Conservation (phyloP, 2,329 filamentous ascomycete species). For the Aureobasidium sp. region DNA sequence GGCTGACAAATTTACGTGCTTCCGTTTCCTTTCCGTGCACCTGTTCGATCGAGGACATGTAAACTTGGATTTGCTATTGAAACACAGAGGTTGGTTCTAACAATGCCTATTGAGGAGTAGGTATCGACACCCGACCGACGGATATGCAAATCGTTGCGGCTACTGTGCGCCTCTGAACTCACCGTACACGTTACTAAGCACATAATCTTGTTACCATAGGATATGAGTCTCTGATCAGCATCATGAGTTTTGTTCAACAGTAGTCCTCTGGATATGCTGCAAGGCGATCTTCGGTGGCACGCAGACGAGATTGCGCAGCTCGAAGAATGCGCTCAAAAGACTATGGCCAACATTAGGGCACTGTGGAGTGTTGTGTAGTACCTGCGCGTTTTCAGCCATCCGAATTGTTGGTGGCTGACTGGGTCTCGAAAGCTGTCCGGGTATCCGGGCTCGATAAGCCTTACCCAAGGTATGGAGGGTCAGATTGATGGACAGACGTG, state of each 20-base stretch:
- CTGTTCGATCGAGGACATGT: no score
- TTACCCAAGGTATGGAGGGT: neutral
- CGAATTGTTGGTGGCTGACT: neutral
- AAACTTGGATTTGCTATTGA: neutral
- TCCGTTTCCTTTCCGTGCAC: neutral
- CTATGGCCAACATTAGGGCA: neutral
- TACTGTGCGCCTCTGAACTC: neutral
- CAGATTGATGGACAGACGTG: neutral
- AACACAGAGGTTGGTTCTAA: neutral
- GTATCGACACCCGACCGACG: neutral
- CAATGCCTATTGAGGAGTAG: neutral
- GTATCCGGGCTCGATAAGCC: neutral
- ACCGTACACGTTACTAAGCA: no score
- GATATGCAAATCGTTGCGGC: neutral
- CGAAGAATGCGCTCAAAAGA: neutral
- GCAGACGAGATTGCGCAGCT: neutral
- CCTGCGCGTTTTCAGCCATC: neutral
- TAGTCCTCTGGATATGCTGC: neutral
- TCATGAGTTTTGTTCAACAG: neutral
- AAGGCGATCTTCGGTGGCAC: neutral
- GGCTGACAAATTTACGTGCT: neutral
- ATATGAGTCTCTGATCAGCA: neutral
- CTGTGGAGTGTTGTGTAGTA: neutral
- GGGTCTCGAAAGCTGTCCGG: neutral
- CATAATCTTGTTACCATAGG: neutral